A percentile compares a stretch with the other conserved stretches of the same genome.
Conservation (phyloP, 2,329 filamentous ascomycete genomes). For the Anthostomella pinea region DNA sequence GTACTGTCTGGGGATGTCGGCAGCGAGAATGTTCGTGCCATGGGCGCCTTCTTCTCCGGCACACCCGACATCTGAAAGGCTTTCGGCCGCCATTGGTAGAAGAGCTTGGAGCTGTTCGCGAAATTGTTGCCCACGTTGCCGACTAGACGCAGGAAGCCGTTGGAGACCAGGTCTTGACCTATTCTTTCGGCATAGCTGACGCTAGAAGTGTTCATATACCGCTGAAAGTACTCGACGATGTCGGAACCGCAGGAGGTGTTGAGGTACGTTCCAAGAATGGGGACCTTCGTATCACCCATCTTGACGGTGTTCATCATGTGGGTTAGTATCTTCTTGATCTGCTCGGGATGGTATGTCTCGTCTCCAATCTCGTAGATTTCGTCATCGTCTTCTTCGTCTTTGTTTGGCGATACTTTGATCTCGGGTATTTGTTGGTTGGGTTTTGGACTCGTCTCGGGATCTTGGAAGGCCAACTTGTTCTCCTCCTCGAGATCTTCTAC, state of each 20-base stretch:
- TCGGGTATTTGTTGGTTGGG: slow-evolving; percentile 62
- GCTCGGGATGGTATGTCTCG: slow-evolving; percentile 77
- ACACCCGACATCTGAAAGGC: slow-evolving; percentile 85
- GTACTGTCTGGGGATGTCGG: slow-evolving; percentile 57
- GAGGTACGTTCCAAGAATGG: slow-evolving; percentile 89
- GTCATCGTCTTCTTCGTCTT: slow-evolving; percentile 64
- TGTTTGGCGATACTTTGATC: slow-evolving; percentile 78
- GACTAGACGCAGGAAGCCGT: slow-evolving; percentile 84
- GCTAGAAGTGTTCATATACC: slow-evolving; percentile 77
- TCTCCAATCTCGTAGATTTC: slow-evolving; percentile 89
- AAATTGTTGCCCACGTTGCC: slow-evolving; percentile 95
- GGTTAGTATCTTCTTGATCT: slow-evolving; percentile 84
- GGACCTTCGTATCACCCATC: slow-evolving; percentile 88
- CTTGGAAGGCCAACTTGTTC: slow-evolving; percentile 96
- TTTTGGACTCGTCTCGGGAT: slow-evolving; percentile 70
- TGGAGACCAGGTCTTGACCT: slow-evolving; percentile 84
- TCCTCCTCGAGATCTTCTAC: slow-evolving; percentile 97
- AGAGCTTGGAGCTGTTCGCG: slow-evolving; percentile 95
- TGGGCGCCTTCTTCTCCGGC: slow-evolving; percentile 77
- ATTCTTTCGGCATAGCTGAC: slow-evolving; percentile 91
- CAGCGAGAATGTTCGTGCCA: slow-evolving; percentile 73
- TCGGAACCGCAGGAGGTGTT: slow-evolving; percentile 91
- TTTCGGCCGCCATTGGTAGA: slow-evolving; percentile 94
- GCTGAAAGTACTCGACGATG: slow-evolving; percentile 93
- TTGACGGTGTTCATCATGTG: slow-evolving; percentile 87